Conservation (phyloP, 176 grass and related monocot species). For the Aegilops umbellulata region DNA sequence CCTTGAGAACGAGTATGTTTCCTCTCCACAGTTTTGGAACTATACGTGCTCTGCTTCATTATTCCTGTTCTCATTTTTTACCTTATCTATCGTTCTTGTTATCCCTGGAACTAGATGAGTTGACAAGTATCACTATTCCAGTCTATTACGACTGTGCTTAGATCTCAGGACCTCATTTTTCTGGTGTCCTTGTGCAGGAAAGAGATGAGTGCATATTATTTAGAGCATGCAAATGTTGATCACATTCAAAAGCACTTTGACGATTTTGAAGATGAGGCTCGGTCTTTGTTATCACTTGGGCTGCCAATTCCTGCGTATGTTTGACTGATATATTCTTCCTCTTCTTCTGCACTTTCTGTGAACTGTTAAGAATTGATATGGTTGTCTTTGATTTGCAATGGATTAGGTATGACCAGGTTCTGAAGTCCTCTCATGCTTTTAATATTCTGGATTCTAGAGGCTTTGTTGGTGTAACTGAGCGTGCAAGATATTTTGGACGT, state of each 20-base stretch:
- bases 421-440: constrained; percentile 99
- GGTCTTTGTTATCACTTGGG: constrained; percentile 59
- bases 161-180: constrained; percentile 6
- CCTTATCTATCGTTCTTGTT: neutral
- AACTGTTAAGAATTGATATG: constrained; percentile 12
- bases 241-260: constrained; percentile 88
- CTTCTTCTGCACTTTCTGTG: neutral
- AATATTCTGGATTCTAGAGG: constrained; percentile 97
- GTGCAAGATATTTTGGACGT: constrained; percentile 95
- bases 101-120: neutral
- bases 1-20: constrained; percentile 90
- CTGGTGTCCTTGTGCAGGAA: constrained; percentile 61
- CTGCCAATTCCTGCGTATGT: constrained; percentile 94
- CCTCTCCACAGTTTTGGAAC: constrained; percentile 21
- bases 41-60: neutral
- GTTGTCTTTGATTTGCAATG: constrained; percentile 46
- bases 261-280: constrained; percentile 86
- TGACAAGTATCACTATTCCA: neutral
- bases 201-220: constrained; percentile 99
- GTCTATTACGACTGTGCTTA: neutral
- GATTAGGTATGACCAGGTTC: constrained; percentile 88
- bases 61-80: neutral
- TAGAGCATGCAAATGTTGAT: constrained; percentile 73
- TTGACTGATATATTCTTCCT: constrained; percentile 27
- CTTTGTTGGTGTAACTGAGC: constrained; percentile 94